phyloP scores from a whole-genome alignment of 108 stramenopile genomes.

The Nannochloropsis oceanica region DNA sequence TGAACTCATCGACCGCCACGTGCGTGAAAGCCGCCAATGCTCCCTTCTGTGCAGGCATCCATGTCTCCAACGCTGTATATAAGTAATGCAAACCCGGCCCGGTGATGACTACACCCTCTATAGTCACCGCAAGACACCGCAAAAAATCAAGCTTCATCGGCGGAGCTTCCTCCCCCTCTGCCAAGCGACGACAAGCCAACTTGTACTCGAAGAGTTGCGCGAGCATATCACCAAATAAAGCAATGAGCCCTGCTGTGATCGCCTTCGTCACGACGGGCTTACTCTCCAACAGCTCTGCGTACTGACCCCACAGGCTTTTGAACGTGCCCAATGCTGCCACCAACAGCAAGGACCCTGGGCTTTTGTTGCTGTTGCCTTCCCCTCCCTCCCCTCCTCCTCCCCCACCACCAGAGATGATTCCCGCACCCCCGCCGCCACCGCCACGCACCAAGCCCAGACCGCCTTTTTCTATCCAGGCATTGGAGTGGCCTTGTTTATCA shows the following conservation, averaged over 20 bases:
- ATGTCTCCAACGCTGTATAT: slow-evolving; percentile 2
- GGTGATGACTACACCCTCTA: slow-evolving; percentile 14
- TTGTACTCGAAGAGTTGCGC: slow-evolving; percentile 12
- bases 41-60: slow-evolving; percentile 3
- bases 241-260: slow-evolving; percentile 12
- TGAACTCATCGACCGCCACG: slow-evolving; percentile 1
- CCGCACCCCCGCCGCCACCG: neutral
- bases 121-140: neutral
- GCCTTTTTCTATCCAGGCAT: neutral
- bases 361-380: neutral
- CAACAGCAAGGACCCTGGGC: neutral
- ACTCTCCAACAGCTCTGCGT: neutral
- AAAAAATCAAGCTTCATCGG: neutral
- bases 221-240: slow-evolving; percentile 2
- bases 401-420: neutral
- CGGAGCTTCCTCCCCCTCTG: neutral
- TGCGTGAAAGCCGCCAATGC: neutral
- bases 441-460: neutral
- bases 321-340: neutral
- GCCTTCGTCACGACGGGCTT: slow-evolving; percentile 15
- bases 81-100: slow-evolving; percentile 11
- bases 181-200: neutral
- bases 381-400: neutral
- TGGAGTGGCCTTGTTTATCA: too few species aligned
- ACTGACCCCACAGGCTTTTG: slow-evolving; percentile 7